Percentiles rank a stretch among this genome's conserved stretches.
Conservation (phyloP, 2,329 filamentous ascomycete genomes). For the Exophiala sp. region DNA sequence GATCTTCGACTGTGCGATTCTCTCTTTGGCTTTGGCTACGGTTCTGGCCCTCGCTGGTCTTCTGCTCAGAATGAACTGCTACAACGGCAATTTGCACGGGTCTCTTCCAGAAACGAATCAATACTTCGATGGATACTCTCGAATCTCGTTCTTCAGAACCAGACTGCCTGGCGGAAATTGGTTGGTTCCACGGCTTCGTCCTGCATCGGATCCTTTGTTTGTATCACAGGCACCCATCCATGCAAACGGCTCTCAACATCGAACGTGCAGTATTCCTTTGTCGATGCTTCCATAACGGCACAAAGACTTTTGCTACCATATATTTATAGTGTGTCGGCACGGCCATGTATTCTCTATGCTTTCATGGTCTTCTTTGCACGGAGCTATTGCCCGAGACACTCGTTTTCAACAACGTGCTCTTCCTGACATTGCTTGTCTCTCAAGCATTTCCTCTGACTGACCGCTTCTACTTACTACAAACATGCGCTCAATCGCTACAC, state of each 20-base stretch:
- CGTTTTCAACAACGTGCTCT: constrained; percentile 3
- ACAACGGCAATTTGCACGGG: background rate
- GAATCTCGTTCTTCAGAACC: background rate
- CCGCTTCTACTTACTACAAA: background rate
- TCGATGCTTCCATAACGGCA: constrained; percentile 17
- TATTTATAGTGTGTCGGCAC: constrained; percentile 8
- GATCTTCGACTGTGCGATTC: no score
- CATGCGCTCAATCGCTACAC: constrained; percentile 16
- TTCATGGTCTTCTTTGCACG: background rate
- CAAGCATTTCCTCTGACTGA: background rate
- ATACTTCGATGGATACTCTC: background rate
- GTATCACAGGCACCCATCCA: constrained; percentile 8
- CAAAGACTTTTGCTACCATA: constrained; percentile 15
- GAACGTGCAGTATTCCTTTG: constrained; percentile 17
- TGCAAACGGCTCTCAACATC: constrained; percentile 12
- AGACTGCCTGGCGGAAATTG: constrained; percentile 11
- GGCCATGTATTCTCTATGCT: background rate
- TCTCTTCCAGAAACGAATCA: background rate
- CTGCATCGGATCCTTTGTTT: constrained; percentile 13
- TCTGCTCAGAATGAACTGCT: background rate
- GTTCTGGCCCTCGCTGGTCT: background rate
- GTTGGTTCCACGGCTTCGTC: constrained; percentile 7
- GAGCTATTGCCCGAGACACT: constrained; percentile 13
- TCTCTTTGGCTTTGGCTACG: background rate
- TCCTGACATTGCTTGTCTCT: background rate